Conservation (phyloP, 805 yeast genomes). For the Kluyveromyces lactis region DNA sequence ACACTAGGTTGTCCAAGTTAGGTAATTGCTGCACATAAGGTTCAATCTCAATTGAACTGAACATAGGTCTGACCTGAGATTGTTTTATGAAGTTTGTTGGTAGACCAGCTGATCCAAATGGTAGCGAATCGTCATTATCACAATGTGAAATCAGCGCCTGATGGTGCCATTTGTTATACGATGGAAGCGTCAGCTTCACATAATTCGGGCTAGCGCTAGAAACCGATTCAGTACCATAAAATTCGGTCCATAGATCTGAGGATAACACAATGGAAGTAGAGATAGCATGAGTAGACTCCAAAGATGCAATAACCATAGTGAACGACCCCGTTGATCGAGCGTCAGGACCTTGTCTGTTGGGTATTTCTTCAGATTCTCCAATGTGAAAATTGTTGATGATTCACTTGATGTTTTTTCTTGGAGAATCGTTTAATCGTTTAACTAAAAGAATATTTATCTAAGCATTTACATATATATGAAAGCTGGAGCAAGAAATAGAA, state of each 20-base stretch:
- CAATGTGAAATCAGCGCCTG: neutral
- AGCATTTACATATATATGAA: too few species aligned
- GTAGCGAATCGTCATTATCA: constrained; percentile 8
- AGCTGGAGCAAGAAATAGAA: too few species aligned
- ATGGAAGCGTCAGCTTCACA: constrained; percentile 9
- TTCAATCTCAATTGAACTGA: constrained; percentile 13
- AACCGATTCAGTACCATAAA: neutral
- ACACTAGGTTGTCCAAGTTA: constrained; percentile 9
- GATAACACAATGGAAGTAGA: neutral
- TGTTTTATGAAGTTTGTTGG: constrained; percentile 5
- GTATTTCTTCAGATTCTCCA: too few species aligned
- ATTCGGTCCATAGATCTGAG: constrained; percentile 5
- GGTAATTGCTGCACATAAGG: constrained; percentile 8
- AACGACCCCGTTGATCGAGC: too few species aligned
- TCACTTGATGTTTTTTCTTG: too few species aligned
- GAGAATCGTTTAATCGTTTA: too few species aligned
- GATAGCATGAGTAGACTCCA: neutral
- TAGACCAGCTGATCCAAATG: constrained; percentile 9
- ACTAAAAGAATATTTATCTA: too few species aligned
- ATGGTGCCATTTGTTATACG: constrained; percentile 6
- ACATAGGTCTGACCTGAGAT: constrained; percentile 6
- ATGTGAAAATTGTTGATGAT: too few species aligned
- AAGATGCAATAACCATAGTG: neutral
- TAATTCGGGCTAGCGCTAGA: neutral
- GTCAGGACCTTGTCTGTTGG: too few species aligned